These are phyloP conservation scores for Phialemonium atrogriseum DNA, from an alignment of 2,329 filamentous ascomycete genomes.

Conservation along the genomic window DNA sequence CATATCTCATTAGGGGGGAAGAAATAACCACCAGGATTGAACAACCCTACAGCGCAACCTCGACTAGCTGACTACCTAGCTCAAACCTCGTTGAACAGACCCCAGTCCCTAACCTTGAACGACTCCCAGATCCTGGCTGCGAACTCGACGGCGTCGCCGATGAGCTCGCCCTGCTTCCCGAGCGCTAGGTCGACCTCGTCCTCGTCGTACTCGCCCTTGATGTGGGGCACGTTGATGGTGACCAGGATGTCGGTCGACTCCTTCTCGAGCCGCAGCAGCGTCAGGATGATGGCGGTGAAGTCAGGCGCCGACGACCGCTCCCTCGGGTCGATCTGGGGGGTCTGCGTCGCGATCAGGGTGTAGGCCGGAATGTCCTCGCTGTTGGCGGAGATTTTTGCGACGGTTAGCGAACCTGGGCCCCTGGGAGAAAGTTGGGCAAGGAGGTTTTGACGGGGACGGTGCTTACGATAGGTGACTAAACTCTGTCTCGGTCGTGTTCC, in stretches of 20 bases:
- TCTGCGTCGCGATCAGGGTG: constrained; percentile 61
- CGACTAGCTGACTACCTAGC: neutral
- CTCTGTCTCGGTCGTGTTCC: constrained; percentile 54
- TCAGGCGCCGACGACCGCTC: constrained; percentile 35
- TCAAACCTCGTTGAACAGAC: constrained; percentile 50
- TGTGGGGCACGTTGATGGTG: constrained; percentile 81
- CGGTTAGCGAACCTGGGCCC: too few species aligned
- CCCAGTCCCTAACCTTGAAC: constrained; percentile 75
- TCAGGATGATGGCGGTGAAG: constrained; percentile 69
- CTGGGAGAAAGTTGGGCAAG: neutral
- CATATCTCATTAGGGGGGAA: too few species aligned
- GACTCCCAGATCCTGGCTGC: constrained; percentile 60
- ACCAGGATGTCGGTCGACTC: constrained; percentile 75
- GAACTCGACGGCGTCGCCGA: constrained; percentile 61
- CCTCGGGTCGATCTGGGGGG: constrained; percentile 27
- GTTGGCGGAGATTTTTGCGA: constrained; percentile 9
- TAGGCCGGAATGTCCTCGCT: constrained; percentile 51
- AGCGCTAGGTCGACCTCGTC: constrained; percentile 61
- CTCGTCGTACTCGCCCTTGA: constrained; percentile 63
- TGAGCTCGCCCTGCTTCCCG: constrained; percentile 57
- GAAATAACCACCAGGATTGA: too few species aligned
- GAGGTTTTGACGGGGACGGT: neutral
- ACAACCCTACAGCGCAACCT: neutral
- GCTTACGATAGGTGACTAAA: constrained; percentile 48
- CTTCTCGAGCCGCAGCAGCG: constrained; percentile 67